Evolutionary conservation across 2,329 filamentous ascomycete species (phyloP).

Genomic region (Torrubiella hemipterigena): DNA sequence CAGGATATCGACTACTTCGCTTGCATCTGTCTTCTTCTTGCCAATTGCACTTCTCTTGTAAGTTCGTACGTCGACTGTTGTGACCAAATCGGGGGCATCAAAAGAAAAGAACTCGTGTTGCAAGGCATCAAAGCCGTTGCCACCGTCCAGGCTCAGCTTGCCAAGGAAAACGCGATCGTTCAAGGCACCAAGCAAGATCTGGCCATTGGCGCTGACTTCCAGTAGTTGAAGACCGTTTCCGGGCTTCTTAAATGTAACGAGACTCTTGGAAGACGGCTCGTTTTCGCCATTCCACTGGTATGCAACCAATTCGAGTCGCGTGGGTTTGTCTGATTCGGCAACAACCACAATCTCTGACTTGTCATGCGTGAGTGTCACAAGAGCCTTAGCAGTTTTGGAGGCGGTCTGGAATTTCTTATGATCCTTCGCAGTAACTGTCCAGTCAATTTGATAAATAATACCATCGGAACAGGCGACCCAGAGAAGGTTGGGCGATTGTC

Average conservation of each 20-base stretch:
- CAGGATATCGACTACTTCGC: constrained; percentile 54
- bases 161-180: constrained; percentile 25
- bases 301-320: constrained; percentile 27
- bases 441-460: constrained; percentile 44
- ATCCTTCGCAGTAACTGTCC: constrained; percentile 35
- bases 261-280: constrained; percentile 17
- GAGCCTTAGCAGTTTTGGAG: constrained; percentile 31
- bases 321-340: constrained; percentile 27
- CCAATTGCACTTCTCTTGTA: constrained; percentile 11
- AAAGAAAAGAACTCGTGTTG: constrained; percentile 47
- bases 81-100: constrained; percentile 50
- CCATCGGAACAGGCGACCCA: constrained; percentile 52
- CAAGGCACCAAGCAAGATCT: constrained; percentile 35
- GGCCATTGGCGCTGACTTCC: constrained; percentile 39
- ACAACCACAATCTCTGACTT: constrained; percentile 33
- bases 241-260: constrained; percentile 24
- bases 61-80: constrained; percentile 51
- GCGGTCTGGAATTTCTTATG: constrained; percentile 27
- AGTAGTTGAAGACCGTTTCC: constrained; percentile 28
- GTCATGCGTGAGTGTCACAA: constrained; percentile 24
- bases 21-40: constrained; percentile 13
- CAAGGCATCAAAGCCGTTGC: constrained; percentile 14
- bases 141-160: constrained; percentile 10
- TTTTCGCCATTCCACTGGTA: constrained; percentile 25
- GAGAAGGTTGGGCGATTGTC: constrained; percentile 29